These are phyloP conservation scores for Uronychia setigera DNA, from an alignment of 73 alveolate species.

Conservation along the genomic window DNA sequence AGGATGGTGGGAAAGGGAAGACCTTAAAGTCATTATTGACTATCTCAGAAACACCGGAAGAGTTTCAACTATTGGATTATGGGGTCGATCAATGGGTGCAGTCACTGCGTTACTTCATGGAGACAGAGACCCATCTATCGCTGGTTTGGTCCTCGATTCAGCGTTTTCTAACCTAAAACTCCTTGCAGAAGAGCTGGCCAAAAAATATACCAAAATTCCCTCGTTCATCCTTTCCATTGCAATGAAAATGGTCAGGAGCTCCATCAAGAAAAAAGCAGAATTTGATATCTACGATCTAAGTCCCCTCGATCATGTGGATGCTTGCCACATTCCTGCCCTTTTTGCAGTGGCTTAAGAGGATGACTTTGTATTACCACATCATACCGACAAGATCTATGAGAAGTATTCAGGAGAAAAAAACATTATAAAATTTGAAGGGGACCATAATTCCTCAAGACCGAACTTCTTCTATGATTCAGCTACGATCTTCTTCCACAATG, in stretches of 20 bases:
- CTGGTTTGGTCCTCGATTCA: constrained; percentile 73
- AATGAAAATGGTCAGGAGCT: constrained; percentile 30
- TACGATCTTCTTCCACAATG: constrained; percentile 53
- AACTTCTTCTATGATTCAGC: constrained; percentile 57
- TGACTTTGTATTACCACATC: constrained; percentile 79
- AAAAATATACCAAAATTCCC: constrained; percentile 66
- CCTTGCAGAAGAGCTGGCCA: constrained; percentile 61
- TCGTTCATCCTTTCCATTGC: constrained; percentile 52
- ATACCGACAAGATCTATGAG: constrained; percentile 74
- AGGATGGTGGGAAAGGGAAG: constrained; percentile 81
- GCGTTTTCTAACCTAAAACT: constrained; percentile 65
- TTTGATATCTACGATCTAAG: constrained; percentile 60
- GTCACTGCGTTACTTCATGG: constrained; percentile 72
- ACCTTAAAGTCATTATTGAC: constrained; percentile 82
- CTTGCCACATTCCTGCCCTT: constrained; percentile 51
- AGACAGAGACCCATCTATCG: constrained; percentile 71
- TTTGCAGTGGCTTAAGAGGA: constrained; percentile 82
- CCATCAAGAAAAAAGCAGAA: constrained; percentile 55
- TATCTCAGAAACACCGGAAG: constrained; percentile 48
- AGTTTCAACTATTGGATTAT: constrained; percentile 65
- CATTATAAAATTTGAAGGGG: constrained; percentile 86
- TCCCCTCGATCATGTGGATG: constrained; percentile 55
- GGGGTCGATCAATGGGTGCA: constrained; percentile 89
- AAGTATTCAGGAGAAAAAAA: constrained; percentile 91
- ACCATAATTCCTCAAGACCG: constrained; percentile 88